Conservation (phyloP, 345 rosid species). For the Erodium maritimum region DNA sequence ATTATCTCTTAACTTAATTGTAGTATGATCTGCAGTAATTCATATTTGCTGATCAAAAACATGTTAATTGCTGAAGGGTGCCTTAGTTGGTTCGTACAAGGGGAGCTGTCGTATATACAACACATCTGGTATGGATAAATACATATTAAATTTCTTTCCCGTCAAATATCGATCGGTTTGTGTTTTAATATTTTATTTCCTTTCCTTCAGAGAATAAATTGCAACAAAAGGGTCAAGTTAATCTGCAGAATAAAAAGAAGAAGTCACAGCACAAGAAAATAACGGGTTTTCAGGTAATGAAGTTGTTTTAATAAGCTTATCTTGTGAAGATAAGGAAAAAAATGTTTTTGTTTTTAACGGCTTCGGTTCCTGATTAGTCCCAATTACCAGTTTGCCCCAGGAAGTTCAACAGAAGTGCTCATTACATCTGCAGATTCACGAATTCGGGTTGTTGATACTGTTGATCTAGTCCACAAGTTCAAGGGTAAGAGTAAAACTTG, state of each 20-base stretch:
- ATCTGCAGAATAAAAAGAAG: conserved; percentile 85
- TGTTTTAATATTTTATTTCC: background rate
- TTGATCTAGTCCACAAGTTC: conserved; percentile 73
- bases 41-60: background rate
- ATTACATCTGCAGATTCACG: conserved; percentile 92
- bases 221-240: conserved; percentile 54
- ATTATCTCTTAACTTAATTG: no score
- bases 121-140: conserved; percentile 45
- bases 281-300: conserved; percentile 91
- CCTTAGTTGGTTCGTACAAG: conserved; percentile 84
- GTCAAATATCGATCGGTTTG: background rate
- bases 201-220: conserved; percentile 60
- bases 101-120: conserved; percentile 76
- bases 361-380: background rate
- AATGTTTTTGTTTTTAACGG: background rate
- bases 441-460: conserved; percentile 67
- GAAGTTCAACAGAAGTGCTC: conserved; percentile 92
- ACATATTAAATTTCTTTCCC: background rate
- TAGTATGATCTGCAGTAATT: background rate
- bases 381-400: conserved; percentile 59
- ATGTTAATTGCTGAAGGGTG: conserved; percentile 43
- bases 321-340: no score
- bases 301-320: background rate
- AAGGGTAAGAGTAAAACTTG: conserved; percentile 44
- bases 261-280: conserved; percentile 83